Percentiles rank a stretch among this genome's conserved stretches.
Evolutionary conservation across 208 protist genomes (phyloP).

Genomic region (Acanthamoeba triangularis): DNA sequence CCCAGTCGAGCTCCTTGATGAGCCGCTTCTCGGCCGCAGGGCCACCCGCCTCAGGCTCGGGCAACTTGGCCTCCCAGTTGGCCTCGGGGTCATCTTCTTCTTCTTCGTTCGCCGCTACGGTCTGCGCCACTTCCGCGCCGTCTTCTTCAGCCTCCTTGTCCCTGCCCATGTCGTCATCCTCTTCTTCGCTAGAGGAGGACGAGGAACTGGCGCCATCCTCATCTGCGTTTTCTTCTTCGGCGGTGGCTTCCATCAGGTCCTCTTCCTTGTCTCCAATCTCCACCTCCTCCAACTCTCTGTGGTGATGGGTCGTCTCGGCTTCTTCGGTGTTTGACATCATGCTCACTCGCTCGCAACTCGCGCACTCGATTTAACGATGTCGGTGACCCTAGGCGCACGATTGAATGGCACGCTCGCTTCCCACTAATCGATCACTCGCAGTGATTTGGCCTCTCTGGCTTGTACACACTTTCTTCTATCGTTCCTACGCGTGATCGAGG

Average conservation of each 20-base stretch:
- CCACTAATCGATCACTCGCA: too few species aligned
- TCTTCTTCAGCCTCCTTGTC: slow-evolving; percentile 19
- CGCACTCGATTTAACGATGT: not conserved
- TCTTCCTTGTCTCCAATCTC: not conserved
- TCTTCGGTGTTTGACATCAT: not conserved
- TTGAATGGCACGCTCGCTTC: not conserved
- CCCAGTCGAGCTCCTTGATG: slow-evolving; percentile 48
- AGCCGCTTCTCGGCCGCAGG: slow-evolving; percentile 52
- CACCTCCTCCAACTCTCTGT: not conserved
- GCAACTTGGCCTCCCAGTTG: slow-evolving; percentile 26
- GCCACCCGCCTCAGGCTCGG: not conserved
- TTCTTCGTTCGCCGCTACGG: not conserved
- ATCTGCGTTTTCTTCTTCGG: not conserved
- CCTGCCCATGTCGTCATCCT: not conserved
- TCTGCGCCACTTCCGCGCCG: not conserved
- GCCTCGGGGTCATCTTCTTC: slow-evolving; percentile 51
- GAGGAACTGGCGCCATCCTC: not conserved
- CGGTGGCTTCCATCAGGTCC: not conserved
- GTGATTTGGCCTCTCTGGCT: not conserved
- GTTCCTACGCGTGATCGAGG: not conserved
- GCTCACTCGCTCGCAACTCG: too few species aligned
- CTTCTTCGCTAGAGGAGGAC: not conserved
- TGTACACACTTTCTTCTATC: not conserved
- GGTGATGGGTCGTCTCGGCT: too few species aligned
- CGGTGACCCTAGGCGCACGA: not conserved